phyloP scores from a whole-genome alignment of 2,329 filamentous ascomycete genomes.

The Tolypocladium paradoxum region DNA sequence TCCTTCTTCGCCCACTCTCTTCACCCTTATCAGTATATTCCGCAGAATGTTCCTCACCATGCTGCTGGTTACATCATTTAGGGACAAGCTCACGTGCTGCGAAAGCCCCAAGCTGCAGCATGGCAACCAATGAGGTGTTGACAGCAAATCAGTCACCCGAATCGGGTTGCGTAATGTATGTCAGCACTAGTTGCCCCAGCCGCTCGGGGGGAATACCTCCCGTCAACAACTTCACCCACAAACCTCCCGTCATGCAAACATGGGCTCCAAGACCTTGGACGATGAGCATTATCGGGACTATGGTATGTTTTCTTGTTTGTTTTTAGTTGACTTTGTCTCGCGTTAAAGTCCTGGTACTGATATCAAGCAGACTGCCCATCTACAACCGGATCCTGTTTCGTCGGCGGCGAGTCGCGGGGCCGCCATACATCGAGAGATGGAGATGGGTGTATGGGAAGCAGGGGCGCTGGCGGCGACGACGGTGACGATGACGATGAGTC shows the following conservation, averaged over 20 bases:
- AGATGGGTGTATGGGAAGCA: constrained; percentile 25
- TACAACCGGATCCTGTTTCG: constrained; percentile 8
- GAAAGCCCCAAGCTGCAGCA: too few species aligned
- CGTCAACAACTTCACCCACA: background rate
- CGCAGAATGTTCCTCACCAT: too few species aligned
- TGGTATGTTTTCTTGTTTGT: background rate
- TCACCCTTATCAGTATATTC: too few species aligned
- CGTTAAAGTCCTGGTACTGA: constrained; percentile 7
- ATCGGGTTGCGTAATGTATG: too few species aligned
- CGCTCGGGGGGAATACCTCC: background rate
- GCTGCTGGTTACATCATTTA: too few species aligned
- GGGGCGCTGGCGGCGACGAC: constrained; percentile 16
- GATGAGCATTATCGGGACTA: constrained; percentile 1
- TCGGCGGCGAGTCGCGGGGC: constrained; percentile 30
- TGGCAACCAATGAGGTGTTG: too few species aligned
- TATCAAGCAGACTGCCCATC: constrained; percentile 7
- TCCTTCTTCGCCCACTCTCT: too few species aligned
- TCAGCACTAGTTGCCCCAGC: too few species aligned
- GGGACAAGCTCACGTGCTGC: too few species aligned
- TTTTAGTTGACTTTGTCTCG: background rate
- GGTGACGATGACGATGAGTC: constrained; percentile 14
- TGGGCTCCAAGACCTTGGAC: constrained; percentile 5
- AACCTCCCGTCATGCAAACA: constrained; percentile 2
- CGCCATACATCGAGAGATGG: constrained; percentile 29
- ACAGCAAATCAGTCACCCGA: too few species aligned